Evolutionary conservation across 352 stramenopile species (phyloP).

Genomic region (Discostella stelligera): DNA sequence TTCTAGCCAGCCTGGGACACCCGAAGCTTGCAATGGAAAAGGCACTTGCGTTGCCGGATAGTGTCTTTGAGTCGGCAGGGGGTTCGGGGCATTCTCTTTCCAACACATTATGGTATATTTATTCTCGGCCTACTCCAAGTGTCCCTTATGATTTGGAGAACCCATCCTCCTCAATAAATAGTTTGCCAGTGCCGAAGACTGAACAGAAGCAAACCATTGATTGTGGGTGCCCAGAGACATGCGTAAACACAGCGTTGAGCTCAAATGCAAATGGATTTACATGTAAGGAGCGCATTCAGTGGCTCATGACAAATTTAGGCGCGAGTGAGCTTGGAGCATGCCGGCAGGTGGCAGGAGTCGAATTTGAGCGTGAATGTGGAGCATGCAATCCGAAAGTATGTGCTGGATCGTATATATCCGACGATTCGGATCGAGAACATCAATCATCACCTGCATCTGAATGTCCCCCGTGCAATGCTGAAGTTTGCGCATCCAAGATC

Average conservation of each 20-base stretch:
- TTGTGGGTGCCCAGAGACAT: conserved; percentile 50
- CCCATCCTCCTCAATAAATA: conserved; percentile 24
- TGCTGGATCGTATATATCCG: conserved; percentile 1
- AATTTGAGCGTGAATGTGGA: conserved; percentile 59
- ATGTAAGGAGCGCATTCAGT: conserved; percentile 51
- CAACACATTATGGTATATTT: conserved; percentile 81
- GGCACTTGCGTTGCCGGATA: conserved; percentile 49
- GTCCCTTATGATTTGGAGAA: conserved; percentile 32
- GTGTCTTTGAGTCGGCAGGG: conserved; percentile 75
- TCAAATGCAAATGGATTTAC: conserved; percentile 35
- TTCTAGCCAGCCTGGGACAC: conserved; percentile 72
- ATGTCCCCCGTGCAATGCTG: conserved; percentile 51
- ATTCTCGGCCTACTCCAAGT: conserved; percentile 49
- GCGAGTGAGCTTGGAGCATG: conserved; percentile 60
- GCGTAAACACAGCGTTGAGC: conserved; percentile 26
- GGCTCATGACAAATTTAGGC: conserved; percentile 46
- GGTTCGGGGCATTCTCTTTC: conserved; percentile 83
- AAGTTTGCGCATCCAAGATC: conserved; percentile 55
- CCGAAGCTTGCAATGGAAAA: conserved; percentile 65
- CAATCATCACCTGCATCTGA: not conserved
- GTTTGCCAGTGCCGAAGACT: conserved; percentile 8
- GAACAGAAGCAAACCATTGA: conserved; percentile 30
- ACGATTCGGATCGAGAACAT: not conserved
- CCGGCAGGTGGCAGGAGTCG: conserved; percentile 49
- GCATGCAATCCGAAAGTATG: conserved; percentile 56